Conservation (phyloP, 2,329 filamentous ascomycete genomes). For the Biscogniauxia sp. region DNA sequence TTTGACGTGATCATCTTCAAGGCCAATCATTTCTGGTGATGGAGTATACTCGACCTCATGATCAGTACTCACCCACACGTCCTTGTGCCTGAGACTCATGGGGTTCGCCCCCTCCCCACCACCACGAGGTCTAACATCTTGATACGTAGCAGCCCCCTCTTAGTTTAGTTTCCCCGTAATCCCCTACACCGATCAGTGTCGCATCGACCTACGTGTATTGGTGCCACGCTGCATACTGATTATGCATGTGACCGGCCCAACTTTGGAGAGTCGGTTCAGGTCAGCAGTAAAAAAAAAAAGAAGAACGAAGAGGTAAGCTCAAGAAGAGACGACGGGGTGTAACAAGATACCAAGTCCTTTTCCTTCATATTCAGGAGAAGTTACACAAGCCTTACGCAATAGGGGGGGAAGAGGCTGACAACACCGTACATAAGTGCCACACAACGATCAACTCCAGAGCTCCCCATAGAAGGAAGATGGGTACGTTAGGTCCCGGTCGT, state of each 20-base stretch:
- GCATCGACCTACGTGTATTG: background rate
- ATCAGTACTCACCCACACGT: background rate
- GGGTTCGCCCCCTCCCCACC: background rate
- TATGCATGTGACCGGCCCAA: background rate
- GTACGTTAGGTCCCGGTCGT: background rate
- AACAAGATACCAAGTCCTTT: background rate
- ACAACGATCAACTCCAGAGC: background rate
- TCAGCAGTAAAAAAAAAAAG: background rate
- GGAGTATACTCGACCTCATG: background rate
- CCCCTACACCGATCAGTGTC: background rate
- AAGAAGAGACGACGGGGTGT: too few species aligned
- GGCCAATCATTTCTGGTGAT: background rate
- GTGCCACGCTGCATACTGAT: background rate
- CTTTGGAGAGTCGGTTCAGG: background rate
- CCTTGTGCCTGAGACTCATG: background rate
- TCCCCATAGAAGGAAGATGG: background rate
- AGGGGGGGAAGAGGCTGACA: background rate
- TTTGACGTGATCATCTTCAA: background rate
- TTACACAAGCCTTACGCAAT: background rate
- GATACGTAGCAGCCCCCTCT: background rate
- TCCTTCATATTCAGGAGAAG: background rate
- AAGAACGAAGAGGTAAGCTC: too few species aligned
- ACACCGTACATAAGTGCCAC: background rate
- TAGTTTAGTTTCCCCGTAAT: background rate
- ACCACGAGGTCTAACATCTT: background rate